Evolutionary conservation across 176 grass and related monocot species (phyloP).

Genomic region (Oryza punctata): DNA sequence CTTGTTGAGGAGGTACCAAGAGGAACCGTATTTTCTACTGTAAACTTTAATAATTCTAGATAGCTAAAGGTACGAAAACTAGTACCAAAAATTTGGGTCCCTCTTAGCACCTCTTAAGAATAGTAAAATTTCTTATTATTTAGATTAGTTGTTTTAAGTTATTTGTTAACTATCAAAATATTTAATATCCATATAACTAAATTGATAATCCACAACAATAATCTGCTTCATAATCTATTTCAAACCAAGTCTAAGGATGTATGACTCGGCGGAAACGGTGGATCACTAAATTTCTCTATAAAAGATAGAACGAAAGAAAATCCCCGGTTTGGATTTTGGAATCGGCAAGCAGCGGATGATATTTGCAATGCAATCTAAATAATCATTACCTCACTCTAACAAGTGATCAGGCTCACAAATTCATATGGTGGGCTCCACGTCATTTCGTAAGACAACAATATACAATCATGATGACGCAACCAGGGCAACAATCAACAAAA

Average conservation of each 20-base stretch:
- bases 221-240: too few species aligned
- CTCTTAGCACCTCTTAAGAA: too few species aligned
- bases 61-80: too few species aligned
- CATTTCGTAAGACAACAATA: not conserved
- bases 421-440: constrained; percentile 7
- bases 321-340: not conserved
- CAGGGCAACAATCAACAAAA: not conserved
- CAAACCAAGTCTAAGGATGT: not conserved
- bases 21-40: too few species aligned
- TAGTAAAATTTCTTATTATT: too few species aligned
- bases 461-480: constrained; percentile 11
- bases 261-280: not conserved
- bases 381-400: constrained; percentile 16
- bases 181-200: too few species aligned
- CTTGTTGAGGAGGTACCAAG: too few species aligned
- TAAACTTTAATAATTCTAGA: too few species aligned
- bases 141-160: too few species aligned
- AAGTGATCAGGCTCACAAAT: constrained; percentile 7
- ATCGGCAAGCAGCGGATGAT: constrained; percentile 4
- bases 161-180: too few species aligned
- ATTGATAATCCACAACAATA: too few species aligned
- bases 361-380: not conserved
- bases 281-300: constrained; percentile 1
- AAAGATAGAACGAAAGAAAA: not conserved
- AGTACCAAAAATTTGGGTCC: too few species aligned